Percentiles rank a stretch among this genome's conserved stretches.
These are phyloP conservation scores for Adansonia madagascariensis DNA, from an alignment of 441 rosid genomes.

Conservation along the genomic window DNA sequence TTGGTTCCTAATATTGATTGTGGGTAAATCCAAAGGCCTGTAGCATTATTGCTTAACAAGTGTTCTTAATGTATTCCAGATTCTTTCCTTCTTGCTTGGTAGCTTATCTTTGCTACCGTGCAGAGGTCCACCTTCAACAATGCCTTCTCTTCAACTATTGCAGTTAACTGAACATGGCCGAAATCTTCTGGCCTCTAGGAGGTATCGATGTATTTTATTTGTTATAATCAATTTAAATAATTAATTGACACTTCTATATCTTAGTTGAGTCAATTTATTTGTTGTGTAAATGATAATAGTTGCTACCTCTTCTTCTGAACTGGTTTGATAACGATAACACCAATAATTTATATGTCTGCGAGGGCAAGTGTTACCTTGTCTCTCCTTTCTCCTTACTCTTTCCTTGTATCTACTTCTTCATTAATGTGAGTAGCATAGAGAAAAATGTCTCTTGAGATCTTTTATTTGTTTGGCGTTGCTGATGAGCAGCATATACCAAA, in stretches of 20 bases:
- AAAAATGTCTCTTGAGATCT: neutral
- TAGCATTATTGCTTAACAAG: slow-evolving; percentile 13
- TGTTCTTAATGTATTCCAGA: slow-evolving; percentile 38
- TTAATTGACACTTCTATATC: neutral
- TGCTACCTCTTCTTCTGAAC: neutral
- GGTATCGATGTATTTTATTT: slow-evolving; percentile 43
- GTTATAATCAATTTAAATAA: slow-evolving; percentile 6
- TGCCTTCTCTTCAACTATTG: slow-evolving; percentile 95
- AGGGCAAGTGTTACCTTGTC: neutral
- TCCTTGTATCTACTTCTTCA: neutral
- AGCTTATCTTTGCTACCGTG: slow-evolving; percentile 37
- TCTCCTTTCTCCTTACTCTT: neutral
- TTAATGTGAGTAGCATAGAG: neutral
- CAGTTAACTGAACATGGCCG: slow-evolving; percentile 91
- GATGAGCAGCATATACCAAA: neutral
- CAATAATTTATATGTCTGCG: neutral
- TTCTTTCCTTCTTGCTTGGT: slow-evolving; percentile 35
- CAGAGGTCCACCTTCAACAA: slow-evolving; percentile 41
- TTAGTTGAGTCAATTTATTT: neutral
- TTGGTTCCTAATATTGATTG: neutral
- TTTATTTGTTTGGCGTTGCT: neutral
- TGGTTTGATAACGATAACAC: neutral
- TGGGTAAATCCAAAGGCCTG: neutral
- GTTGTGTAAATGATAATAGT: neutral
- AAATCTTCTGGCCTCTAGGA: slow-evolving; percentile 72